phyloP scores from a whole-genome alignment of 2,329 filamentous ascomycete genomes.

The Coleophoma crateriformis region DNA sequence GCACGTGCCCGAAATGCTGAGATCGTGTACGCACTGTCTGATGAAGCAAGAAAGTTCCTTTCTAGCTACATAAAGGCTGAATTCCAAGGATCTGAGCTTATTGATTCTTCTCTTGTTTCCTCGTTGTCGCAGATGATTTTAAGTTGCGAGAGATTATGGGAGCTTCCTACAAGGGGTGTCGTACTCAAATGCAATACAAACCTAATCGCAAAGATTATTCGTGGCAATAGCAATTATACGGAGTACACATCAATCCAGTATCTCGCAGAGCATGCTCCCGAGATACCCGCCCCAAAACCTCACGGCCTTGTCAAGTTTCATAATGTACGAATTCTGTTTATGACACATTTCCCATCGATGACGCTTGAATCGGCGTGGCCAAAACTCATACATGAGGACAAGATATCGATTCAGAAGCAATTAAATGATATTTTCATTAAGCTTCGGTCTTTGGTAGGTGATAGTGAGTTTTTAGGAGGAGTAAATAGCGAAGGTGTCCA shows the following conservation, averaged over 20 bases:
- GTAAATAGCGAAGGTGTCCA: slow-evolving; percentile 6
- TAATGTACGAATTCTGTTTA: slow-evolving; percentile 4
- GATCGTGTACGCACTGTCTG: not conserved
- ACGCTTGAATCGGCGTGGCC: slow-evolving; percentile 7
- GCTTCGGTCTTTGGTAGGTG: not conserved
- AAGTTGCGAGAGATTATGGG: slow-evolving; percentile 6
- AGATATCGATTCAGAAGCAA: slow-evolving; percentile 4
- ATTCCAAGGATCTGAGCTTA: not conserved
- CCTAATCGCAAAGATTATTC: slow-evolving; percentile 6
- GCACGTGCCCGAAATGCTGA: not conserved
- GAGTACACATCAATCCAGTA: slow-evolving; percentile 9
- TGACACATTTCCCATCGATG: slow-evolving; percentile 7
- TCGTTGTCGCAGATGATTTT: slow-evolving; percentile 5
- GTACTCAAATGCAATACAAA: slow-evolving; percentile 8
- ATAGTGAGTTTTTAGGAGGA: not conserved
- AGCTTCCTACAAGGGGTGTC: slow-evolving; percentile 2
- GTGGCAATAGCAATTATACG: slow-evolving; percentile 5
- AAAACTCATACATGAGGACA: slow-evolving; percentile 6
- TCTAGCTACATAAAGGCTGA: not conserved
- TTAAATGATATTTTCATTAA: slow-evolving; percentile 5
- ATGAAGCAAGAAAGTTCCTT: not conserved
- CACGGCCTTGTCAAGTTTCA: slow-evolving; percentile 9
- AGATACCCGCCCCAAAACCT: slow-evolving; percentile 7
- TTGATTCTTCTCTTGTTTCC: not conserved
- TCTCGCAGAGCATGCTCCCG: slow-evolving; percentile 5